phyloP scores from a whole-genome alignment of 805 yeast genomes.

The Ogataea minuta region DNA sequence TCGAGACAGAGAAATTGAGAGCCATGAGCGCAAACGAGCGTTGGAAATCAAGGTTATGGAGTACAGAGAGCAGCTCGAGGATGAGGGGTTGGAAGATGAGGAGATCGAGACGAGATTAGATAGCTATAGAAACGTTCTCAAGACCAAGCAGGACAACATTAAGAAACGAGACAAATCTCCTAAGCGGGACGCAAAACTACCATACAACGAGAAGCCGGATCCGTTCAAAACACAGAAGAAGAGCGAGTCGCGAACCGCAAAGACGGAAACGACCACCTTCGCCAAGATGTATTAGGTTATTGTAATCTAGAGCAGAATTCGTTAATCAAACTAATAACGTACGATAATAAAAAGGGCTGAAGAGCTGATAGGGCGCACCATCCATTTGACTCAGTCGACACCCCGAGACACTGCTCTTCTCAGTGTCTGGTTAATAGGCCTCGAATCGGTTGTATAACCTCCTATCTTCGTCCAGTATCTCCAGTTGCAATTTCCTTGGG shows the following conservation, averaged over 20 bases:
- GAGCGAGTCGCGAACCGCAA: not conserved
- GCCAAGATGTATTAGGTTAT: constrained; percentile 9
- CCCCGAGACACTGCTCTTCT: too few relatives aligned
- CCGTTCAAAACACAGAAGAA: constrained; percentile 14
- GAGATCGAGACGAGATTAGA: constrained; percentile 35
- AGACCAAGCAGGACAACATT: not conserved
- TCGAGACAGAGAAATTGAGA: constrained; percentile 30
- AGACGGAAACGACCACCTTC: not conserved
- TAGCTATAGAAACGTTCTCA: constrained; percentile 22
- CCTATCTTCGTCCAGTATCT: too few relatives aligned
- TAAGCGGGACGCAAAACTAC: constrained; percentile 1
- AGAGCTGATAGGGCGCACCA: not conserved
- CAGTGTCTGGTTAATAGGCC: too few relatives aligned
- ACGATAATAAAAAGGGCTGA: not conserved
- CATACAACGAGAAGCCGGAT: constrained; percentile 19
- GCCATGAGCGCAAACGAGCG: constrained; percentile 38
- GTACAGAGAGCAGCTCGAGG: constrained; percentile 51
- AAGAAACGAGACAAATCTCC: constrained; percentile 1
- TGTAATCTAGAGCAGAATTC: not conserved
- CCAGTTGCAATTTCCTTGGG: constrained; percentile 2
- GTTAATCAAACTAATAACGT: constrained; percentile 1
- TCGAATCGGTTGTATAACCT: too few relatives aligned
- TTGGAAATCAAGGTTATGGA: constrained; percentile 50
- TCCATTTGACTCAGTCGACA: too few relatives aligned
- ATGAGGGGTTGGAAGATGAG: constrained; percentile 35